Evolutionary conservation across 1,284 basidiomycete genomes (phyloP).

Genomic region (Rhodotorula sp.): DNA sequence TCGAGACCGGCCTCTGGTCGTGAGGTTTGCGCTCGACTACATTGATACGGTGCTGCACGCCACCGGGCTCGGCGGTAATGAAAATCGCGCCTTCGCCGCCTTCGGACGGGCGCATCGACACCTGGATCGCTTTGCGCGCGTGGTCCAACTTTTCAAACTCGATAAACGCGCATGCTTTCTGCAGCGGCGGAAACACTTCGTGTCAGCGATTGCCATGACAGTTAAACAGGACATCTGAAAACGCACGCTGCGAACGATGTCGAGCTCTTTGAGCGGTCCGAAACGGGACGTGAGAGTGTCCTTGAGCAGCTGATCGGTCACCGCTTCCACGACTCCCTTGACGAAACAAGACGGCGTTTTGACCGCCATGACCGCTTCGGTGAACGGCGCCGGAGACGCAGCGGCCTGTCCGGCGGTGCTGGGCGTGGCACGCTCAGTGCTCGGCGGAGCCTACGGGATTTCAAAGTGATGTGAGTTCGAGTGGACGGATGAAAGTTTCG

Average conservation of each 20-base stretch:
- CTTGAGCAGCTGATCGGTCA: slow-evolving; percentile 63
- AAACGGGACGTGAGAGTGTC: slow-evolving; percentile 66
- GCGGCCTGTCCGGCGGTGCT: neutral
- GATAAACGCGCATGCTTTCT: slow-evolving; percentile 89
- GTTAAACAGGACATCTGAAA: neutral
- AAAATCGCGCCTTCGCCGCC: slow-evolving; percentile 75
- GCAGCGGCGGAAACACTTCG: neutral
- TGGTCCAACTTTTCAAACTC: slow-evolving; percentile 78
- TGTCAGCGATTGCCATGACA: neutral
- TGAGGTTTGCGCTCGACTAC: slow-evolving; percentile 34
- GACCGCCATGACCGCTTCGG: slow-evolving; percentile 54
- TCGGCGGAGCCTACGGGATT: neutral
- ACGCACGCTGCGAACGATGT: slow-evolving; percentile 66
- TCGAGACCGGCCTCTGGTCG: slow-evolving; percentile 21
- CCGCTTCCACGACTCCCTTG: slow-evolving; percentile 76
- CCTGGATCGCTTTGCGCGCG: slow-evolving; percentile 78
- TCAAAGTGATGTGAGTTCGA: neutral
- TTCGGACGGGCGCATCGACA: slow-evolving; percentile 61
- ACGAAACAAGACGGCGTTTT: slow-evolving; percentile 77
- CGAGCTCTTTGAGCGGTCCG: slow-evolving; percentile 80
- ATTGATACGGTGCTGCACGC: slow-evolving; percentile 25
- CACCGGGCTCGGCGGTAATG: slow-evolving; percentile 8
- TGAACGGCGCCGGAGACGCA: slow-evolving; percentile 3
- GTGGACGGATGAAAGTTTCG: neutral
- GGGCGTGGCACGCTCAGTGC: neutral